Percentiles rank a stretch among this genome's conserved stretches.
phyloP scores from a whole-genome alignment of 164 flowering plant genomes.

The Magnolia officinalis region DNA sequence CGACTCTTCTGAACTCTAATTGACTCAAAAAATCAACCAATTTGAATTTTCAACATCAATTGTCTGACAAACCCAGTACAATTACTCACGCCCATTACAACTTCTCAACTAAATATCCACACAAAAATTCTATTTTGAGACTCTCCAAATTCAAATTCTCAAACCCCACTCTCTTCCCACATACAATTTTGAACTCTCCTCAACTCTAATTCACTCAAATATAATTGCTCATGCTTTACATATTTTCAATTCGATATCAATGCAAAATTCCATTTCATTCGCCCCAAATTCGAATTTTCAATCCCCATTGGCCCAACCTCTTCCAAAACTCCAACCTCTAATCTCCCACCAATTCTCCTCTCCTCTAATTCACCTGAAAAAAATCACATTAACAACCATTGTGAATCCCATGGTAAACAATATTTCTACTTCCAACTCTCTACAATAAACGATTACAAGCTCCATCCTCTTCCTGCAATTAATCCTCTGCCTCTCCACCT shows the following conservation, averaged over 20 bases:
- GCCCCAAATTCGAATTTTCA: neutral
- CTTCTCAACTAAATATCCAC: neutral
- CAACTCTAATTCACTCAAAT: too few species aligned
- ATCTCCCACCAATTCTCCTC: neutral
- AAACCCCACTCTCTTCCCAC: neutral
- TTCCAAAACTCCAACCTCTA: neutral
- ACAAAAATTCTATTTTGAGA: neutral
- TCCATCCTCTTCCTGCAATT: neutral
- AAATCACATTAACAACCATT: too few species aligned
- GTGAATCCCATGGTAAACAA: too few species aligned
- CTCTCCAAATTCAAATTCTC: neutral
- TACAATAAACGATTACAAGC: neutral
- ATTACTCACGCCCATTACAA: neutral
- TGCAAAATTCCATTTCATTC: neutral
- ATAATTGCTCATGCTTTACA: too few species aligned
- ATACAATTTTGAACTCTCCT: neutral
- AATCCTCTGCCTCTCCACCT: neutral
- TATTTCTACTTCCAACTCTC: too few species aligned
- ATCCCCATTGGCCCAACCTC: neutral
- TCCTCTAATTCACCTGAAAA: neutral
- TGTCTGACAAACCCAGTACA: neutral
- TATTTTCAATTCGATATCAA: too few species aligned
- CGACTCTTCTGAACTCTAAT: neutral
- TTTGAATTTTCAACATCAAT: neutral
- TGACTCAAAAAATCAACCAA: neutral